Conservation (phyloP, 1,284 basidiomycete genomes). For the Irpex sp. region DNA sequence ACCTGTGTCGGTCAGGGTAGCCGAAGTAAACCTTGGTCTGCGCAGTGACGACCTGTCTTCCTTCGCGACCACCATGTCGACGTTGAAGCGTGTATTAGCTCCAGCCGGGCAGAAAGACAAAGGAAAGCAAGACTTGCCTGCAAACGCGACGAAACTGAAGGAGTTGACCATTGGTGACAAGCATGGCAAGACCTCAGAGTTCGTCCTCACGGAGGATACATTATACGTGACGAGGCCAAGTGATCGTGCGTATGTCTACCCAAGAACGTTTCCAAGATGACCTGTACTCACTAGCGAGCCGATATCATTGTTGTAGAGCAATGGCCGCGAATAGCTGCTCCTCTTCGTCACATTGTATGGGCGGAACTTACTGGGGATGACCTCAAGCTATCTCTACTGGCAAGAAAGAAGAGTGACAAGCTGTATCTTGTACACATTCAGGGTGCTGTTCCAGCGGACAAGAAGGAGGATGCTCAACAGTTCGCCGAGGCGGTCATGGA, state of each 20-base stretch:
- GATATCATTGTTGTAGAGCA: constrained; percentile 13
- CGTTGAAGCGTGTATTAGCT: neutral
- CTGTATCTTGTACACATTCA: constrained; percentile 38
- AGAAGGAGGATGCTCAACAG: constrained; percentile 36
- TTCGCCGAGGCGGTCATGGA: constrained; percentile 60
- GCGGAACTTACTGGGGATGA: constrained; percentile 35
- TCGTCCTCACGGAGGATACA: constrained; percentile 27
- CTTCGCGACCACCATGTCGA: neutral
- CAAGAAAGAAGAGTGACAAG: constrained; percentile 30
- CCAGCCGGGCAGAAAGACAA: neutral
- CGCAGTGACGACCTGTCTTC: neutral
- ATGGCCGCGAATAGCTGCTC: constrained; percentile 30
- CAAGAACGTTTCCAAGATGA: neutral
- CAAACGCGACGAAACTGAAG: neutral
- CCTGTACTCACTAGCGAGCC: neutral
- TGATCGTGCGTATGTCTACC: constrained; percentile 17
- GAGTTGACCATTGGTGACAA: constrained; percentile 19
- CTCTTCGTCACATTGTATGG: constrained; percentile 49
- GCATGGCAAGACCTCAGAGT: constrained; percentile 17
- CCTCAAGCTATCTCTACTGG: constrained; percentile 47
- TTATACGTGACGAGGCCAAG: constrained; percentile 29
- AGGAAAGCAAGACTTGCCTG: neutral
- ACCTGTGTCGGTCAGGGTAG: neutral
- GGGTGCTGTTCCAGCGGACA: constrained; percentile 37
- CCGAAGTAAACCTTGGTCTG: neutral